These are phyloP conservation scores for Arxiozyma slooffiae DNA, from an alignment of 1,139 yeast genomes.

Conservation along the genomic window DNA sequence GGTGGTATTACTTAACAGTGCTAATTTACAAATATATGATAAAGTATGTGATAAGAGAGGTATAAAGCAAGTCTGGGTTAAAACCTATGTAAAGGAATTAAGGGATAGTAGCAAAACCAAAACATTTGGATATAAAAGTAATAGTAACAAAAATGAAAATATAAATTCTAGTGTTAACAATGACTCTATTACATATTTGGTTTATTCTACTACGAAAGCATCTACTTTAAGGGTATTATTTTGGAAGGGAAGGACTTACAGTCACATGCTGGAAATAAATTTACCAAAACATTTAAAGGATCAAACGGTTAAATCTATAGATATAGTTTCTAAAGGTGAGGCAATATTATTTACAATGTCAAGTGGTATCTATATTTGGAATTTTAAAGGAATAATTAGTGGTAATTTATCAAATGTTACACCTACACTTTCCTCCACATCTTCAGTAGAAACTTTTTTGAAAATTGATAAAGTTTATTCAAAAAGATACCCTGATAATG, in stretches of 20 bases:
- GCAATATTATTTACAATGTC: conserved; percentile 17
- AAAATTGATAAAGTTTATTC: conserved; percentile 17
- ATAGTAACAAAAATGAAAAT: not conserved
- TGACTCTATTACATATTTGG: conserved; percentile 14
- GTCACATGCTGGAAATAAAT: conserved; percentile 16
- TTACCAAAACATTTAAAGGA: conserved; percentile 3
- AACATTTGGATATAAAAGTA: not conserved
- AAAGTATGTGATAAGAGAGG: conserved; percentile 27
- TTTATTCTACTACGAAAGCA: conserved; percentile 17
- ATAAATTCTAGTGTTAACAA: not conserved
- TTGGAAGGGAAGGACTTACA: conserved; percentile 24
- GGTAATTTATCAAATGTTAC: not conserved
- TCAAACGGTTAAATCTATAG: conserved; percentile 17
- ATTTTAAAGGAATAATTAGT: conserved; percentile 10
- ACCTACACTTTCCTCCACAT: not conserved
- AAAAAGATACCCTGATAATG: conserved; percentile 18
- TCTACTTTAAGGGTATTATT: conserved; percentile 19
- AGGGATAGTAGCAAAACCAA: not conserved
- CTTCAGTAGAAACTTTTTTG: not conserved
- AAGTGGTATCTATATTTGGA: conserved; percentile 22
- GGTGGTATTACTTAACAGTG: conserved; percentile 22
- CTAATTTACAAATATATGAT: conserved; percentile 27
- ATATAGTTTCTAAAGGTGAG: conserved; percentile 10
- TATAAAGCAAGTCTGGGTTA: conserved; percentile 21
- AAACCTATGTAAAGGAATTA: not conserved